Evolutionary conservation across 305 asterid genomes (phyloP), one percentile per base, ranked within the genome.

Genomic region (Rubia balearica): DNA sequence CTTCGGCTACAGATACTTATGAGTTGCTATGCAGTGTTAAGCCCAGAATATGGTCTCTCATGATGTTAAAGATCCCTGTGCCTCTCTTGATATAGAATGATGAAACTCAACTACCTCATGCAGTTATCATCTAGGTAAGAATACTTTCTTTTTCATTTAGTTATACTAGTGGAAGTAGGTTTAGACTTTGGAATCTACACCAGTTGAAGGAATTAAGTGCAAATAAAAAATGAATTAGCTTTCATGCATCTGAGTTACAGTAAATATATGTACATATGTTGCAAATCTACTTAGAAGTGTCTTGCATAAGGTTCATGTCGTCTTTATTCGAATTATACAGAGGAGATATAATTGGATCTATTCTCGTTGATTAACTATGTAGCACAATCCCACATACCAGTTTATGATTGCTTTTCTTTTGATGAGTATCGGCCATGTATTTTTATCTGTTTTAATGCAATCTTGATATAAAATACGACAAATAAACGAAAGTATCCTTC

Each of bases 1-100:
- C 96, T 41, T 89, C 96, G 68, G 96, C 95, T 60, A 95, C 96
- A 45, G 90, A 97, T 5, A 91, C 97, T 42, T 87, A 97, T 5
- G 99, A 94, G 81, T 81, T 94, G 70, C 98, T 98, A 70, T 91
- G 98, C 86, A 91, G 95, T 8, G 99, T 91, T 81, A 89, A 88
- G 85, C 96, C 91, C 67, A 85, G 94, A 80, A 83, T 94, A 83
- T 94, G 99, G 99, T 80, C 95, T 68, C 92, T 33, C 38, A 89
- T 76, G 98, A 94, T 78, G 80, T 84, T 74, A 84, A 85, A 73
- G 84, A 81, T 80, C 98, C 99, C 67, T 85, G 95, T 75, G 82
- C 82, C 40, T 78, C 80, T 63, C 98, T 94, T 76, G 93, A 88
- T 72, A 57, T 88, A 61, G 84, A 79, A 63, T 80, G 80, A 10